Percentiles rank a stretch among this genome's conserved stretches.
phyloP scores from a whole-genome alignment of 768 basidiomycete genomes.

The Naganishia onofrii region DNA sequence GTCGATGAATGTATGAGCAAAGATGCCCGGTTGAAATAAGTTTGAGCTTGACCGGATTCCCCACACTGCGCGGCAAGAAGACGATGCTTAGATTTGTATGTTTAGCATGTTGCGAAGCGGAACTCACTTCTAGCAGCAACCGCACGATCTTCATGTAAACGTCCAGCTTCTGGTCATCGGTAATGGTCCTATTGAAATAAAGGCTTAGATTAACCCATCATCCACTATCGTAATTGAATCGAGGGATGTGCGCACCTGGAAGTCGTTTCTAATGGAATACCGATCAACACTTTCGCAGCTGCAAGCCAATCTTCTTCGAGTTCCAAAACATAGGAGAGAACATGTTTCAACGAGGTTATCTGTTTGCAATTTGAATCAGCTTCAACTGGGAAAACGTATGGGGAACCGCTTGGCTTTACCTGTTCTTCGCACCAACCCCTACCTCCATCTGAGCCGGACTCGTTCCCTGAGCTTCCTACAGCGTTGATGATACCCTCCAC shows the following conservation, averaged over 20 bases:
- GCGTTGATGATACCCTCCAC: conserved; percentile 63
- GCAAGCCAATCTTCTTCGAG: conserved; percentile 88
- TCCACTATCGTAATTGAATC: no score
- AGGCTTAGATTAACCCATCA: no score
- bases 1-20: conserved; percentile 75
- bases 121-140: conserved; percentile 69
- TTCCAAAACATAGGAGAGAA: conserved; percentile 87
- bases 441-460: conserved; percentile 60
- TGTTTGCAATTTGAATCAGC: conserved; percentile 48
- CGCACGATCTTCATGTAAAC: conserved; percentile 93
- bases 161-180: conserved; percentile 80
- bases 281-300: conserved; percentile 86
- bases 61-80: conserved; percentile 59
- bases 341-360: conserved; percentile 78
- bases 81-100: not conserved
- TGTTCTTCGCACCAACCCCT: conserved; percentile 88
- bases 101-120: not conserved
- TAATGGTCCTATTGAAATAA: conserved; percentile 52
- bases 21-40: conserved; percentile 94
- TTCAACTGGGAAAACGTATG: not conserved
- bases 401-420: conserved; percentile 56
- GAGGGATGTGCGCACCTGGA: conserved; percentile 63
- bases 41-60: conserved; percentile 95
- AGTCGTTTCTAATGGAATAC: conserved; percentile 84
- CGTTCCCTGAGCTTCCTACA: conserved; percentile 12